Percentiles rank a stretch among this genome's conserved stretches.
Evolutionary conservation across 2,329 filamentous ascomycete species (phyloP).

Genomic region (Ophiostoma sp.): DNA sequence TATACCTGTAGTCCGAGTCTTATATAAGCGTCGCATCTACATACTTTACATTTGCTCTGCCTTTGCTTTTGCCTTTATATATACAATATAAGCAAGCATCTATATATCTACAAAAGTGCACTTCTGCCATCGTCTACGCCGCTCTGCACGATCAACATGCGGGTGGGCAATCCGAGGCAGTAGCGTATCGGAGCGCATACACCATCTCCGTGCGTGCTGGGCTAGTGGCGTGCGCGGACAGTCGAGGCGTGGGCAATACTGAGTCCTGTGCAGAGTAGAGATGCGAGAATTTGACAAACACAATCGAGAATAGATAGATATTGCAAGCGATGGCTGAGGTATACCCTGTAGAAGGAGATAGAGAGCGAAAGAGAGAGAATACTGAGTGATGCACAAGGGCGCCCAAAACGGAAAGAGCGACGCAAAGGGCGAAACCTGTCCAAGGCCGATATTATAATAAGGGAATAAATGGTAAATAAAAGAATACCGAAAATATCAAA

Average conservation of each 20-base stretch:
- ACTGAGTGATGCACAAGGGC: background rate
- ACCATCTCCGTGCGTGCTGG: constrained; percentile 22
- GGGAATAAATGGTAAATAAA: background rate
- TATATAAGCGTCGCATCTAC: background rate
- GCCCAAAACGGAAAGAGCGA: constrained; percentile 16
- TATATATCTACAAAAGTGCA: background rate
- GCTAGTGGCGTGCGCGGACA: constrained; percentile 2
- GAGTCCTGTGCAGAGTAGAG: no score
- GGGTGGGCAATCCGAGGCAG: constrained; percentile 21
- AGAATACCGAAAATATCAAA: background rate
- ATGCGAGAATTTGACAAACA: background rate
- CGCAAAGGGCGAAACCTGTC: constrained; percentile 8
- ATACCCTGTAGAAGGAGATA: background rate
- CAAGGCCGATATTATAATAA: background rate
- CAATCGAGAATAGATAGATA: no score
- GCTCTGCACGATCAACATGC: constrained; percentile 13
- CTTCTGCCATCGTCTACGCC: background rate
- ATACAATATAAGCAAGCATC: background rate
- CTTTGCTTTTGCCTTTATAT: no score
- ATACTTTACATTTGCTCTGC: no score
- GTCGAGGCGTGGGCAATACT: background rate
- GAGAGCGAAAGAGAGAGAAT: background rate
- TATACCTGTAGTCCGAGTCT: background rate
- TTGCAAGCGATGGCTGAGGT: background rate
- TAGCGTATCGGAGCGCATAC: constrained; percentile 25